Conservation (phyloP, 2,329 filamentous ascomycete species). For the Fusarium brachygibbosum region DNA sequence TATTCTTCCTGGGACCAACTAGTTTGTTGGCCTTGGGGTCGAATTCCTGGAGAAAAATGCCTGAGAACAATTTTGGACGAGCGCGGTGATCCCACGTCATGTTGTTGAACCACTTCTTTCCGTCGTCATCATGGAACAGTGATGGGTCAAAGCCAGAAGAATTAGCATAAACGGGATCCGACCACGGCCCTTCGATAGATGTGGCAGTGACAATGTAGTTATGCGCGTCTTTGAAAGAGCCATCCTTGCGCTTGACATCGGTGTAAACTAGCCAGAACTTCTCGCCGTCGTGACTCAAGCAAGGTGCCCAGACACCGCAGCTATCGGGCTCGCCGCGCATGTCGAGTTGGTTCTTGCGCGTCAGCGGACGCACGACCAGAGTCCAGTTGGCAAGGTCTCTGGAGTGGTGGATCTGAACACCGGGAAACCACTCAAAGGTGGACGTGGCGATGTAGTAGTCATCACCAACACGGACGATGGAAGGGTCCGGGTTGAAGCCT, state of each 20-base stretch:
- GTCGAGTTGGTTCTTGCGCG: slow-evolving; percentile 64
- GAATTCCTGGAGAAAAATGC: slow-evolving; percentile 71
- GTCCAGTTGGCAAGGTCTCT: slow-evolving; percentile 67
- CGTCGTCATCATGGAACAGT: slow-evolving; percentile 69
- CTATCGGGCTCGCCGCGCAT: slow-evolving; percentile 72
- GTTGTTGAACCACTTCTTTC: slow-evolving; percentile 69
- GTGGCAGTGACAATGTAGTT: slow-evolving; percentile 72
- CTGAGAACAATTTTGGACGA: slow-evolving; percentile 64
- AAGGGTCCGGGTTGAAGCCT: slow-evolving; percentile 69
- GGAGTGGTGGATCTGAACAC: slow-evolving; percentile 68
- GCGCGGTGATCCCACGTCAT: slow-evolving; percentile 69
- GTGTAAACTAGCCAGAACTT: slow-evolving; percentile 75
- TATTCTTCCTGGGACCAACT: slow-evolving; percentile 67
- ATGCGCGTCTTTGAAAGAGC: slow-evolving; percentile 73
- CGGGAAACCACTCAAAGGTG: slow-evolving; percentile 69
- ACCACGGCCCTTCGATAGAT: slow-evolving; percentile 71
- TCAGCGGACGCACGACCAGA: slow-evolving; percentile 62
- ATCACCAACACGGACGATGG: slow-evolving; percentile 64
- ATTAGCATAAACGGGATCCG: slow-evolving; percentile 70
- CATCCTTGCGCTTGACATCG: slow-evolving; percentile 76
- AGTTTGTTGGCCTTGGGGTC: slow-evolving; percentile 63
- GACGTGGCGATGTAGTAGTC: slow-evolving; percentile 70
- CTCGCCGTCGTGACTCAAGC: slow-evolving; percentile 71
- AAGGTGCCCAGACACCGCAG: slow-evolving; percentile 75
- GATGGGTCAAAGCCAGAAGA: slow-evolving; percentile 74